Evolutionary conservation across 352 stramenopile genomes (phyloP).

Genomic region (Phytophthora citrophthora): DNA sequence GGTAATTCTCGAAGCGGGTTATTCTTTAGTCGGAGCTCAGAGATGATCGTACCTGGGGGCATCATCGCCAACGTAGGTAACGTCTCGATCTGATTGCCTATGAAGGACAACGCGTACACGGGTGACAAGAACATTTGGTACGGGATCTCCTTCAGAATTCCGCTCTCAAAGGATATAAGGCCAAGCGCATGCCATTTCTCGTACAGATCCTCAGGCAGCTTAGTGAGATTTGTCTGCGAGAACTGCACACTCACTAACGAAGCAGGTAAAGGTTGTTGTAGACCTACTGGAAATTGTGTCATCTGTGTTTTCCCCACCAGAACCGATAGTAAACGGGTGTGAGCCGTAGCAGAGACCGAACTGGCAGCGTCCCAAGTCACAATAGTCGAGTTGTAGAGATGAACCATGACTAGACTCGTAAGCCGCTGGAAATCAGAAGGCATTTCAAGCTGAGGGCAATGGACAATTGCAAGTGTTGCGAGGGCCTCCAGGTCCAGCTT

Average conservation of each 20-base stretch:
- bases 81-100: slow-evolving; percentile 14
- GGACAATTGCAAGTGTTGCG: slow-evolving; percentile 12
- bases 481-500: slow-evolving; percentile 14
- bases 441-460: slow-evolving; percentile 18
- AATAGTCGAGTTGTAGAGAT: slow-evolving; percentile 32
- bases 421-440: slow-evolving; percentile 12
- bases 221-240: slow-evolving; percentile 21
- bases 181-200: slow-evolving; percentile 9
- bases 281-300: slow-evolving; percentile 14
- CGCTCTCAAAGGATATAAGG: slow-evolving; percentile 20
- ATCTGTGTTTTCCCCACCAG: slow-evolving; percentile 15
- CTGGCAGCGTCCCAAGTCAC: slow-evolving; percentile 13
- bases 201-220: slow-evolving; percentile 14
- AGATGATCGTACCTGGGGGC: too few species aligned
- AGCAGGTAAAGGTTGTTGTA: slow-evolving; percentile 15
- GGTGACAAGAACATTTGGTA: slow-evolving; percentile 27
- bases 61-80: neutral
- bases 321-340: slow-evolving; percentile 14
- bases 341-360: slow-evolving; percentile 17
- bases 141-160: slow-evolving; percentile 18
- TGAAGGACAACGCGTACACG: slow-evolving; percentile 14
- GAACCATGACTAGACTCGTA: slow-evolving; percentile 11
- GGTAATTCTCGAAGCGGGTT: neutral
- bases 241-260: slow-evolving; percentile 24
- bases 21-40: neutral